Base-by-base conservation (phyloP, 2,329 filamentous ascomycete species). In the Byssochlamys sp. region DNA sequence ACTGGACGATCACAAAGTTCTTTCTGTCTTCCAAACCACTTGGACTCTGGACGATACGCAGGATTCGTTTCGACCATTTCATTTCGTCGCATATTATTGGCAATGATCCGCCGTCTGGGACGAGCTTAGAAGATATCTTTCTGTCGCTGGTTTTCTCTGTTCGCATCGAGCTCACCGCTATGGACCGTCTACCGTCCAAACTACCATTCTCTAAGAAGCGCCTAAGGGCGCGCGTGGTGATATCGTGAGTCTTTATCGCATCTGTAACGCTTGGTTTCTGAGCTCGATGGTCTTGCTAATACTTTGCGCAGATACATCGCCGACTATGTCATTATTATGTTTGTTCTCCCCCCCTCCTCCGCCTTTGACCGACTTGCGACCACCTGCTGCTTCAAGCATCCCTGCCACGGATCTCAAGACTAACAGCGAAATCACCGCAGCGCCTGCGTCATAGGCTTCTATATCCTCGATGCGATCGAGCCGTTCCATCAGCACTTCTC, bases 301-400 rank as follows among this genome's bases (percentile, higher is more conserved):
- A 39, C 35, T 39, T 5, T n/a, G 12, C 14, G 14, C 63, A 82
- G 80, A 64, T 84, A 84, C 65, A 77, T 83, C 59, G 70, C 78
- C 61, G 81, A 84, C 74, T 84, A 84, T 74, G 75, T 81, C 55
- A 81, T 84, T 56, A 79, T 84, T 58, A 66, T 83, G 81, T 83
- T 72, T 65, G 78, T 70, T 11, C 24, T 25, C 27, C n/a, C 33
- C 45, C 24, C 54, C 35, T 19, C 19, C 19, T 19, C 19, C 19
- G 19, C 19, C 19, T 19, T 19, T 19, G 19, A 19, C 35, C 25
- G 19, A 27, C 53, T 45, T 53, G 51, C 54, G 52, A 50, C 28
- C 28, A 54, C 28, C 56, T 58, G 28, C 25, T 24, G 14, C 7
- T 54, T 33, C 19, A 27, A 35, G 12, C 29, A 24, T 29, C 33